Conservation (phyloP, 768 basidiomycete species). For the Boletus rubroflammeus region DNA sequence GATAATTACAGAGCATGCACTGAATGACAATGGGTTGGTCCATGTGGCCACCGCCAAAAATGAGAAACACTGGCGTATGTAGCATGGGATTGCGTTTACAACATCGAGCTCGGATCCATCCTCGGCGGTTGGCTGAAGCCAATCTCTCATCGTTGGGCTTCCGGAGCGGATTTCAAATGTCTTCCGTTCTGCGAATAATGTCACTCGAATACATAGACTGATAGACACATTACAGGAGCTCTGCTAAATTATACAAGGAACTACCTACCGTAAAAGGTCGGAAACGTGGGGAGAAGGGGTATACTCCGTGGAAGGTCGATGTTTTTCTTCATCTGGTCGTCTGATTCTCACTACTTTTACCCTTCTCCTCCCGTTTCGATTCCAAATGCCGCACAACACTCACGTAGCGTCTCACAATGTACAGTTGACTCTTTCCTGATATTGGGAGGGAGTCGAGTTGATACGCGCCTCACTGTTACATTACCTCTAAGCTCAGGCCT, state of each 20-base stretch:
- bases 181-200: not conserved
- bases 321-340: no score
- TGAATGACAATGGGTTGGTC: not conserved
- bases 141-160: not conserved
- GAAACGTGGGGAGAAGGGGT: no score
- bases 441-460: no score
- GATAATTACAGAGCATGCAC: conserved; percentile 28
- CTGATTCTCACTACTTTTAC: no score
- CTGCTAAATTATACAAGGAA: not conserved
- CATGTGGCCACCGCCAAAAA: not conserved
- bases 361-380: no score
- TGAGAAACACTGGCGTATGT: not conserved
- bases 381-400: no score
- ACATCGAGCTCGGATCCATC: not conserved
- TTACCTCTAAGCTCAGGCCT: no score
- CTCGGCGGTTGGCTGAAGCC: not conserved
- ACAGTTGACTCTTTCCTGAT: no score
- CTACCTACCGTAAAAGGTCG: no score
- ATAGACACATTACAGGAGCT: not conserved
- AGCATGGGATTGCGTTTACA: not conserved
- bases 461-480: no score
- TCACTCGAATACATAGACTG: not conserved
- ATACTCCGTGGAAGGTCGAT: no score
- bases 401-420: no score
- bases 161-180: not conserved